A percentile compares a stretch with the other conserved stretches of the same genome.
These are phyloP conservation scores for Daldinia eschscholtzii DNA, from an alignment of 2,329 filamentous ascomycete species.

Conservation along the genomic window DNA sequence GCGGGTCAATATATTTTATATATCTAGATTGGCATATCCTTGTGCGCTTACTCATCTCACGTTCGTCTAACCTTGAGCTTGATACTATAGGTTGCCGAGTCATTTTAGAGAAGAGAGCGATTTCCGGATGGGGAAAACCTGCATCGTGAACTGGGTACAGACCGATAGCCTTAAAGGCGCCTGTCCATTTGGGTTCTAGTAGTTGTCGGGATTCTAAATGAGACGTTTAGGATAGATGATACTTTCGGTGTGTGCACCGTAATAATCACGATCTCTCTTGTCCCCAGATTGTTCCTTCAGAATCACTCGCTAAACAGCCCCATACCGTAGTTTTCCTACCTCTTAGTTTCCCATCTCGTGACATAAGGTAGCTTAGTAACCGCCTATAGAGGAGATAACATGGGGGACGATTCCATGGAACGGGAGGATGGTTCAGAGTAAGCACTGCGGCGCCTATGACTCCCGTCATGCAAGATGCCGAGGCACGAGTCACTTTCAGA, in stretches of 20 bases:
- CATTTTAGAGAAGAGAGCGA: conserved; percentile 48
- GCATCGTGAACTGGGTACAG: background rate
- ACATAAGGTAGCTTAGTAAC: background rate
- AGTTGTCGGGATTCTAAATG: no score
- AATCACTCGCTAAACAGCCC: no score
- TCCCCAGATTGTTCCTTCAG: no score
- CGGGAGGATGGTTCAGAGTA: background rate
- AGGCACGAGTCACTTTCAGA: conserved; percentile 1
- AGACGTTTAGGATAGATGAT: no score
- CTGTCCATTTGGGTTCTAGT: no score
- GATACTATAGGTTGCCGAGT: conserved; percentile 59
- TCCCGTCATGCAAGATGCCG: conserved; percentile 4
- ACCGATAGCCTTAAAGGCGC: background rate
- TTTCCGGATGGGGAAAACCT: background rate
- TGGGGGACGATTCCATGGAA: no score
- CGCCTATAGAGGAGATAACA: no score
- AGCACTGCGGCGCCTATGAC: background rate
- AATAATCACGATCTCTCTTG: no score
- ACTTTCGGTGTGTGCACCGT: background rate
- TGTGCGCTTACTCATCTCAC: conserved; percentile 60
- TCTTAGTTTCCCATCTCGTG: background rate
- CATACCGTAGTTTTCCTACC: no score
- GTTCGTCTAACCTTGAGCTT: conserved; percentile 59
- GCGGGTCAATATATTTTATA: conserved; percentile 65
- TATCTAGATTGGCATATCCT: conserved; percentile 54